Percentiles rank a stretch among this genome's conserved stretches.
Conservation (phyloP, 1,139 yeast species). For the Saccharomyces uvarum region DNA sequence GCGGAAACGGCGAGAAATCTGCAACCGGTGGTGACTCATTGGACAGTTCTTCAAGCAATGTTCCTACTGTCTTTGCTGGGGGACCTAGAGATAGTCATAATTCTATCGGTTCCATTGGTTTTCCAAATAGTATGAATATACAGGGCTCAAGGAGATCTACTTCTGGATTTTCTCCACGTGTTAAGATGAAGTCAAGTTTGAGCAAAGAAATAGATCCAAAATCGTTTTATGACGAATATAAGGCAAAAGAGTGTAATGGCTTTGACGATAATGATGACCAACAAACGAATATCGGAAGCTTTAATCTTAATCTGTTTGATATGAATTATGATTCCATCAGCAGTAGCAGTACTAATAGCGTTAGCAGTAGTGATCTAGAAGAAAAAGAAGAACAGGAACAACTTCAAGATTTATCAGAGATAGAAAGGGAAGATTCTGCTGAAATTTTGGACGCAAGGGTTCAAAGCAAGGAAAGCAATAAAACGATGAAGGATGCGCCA, state of each 20-base stretch:
- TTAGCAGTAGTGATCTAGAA: conserved; percentile 11
- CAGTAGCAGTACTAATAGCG: conserved; percentile 7
- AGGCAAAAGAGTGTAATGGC: background rate
- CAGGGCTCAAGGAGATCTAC: conserved; percentile 8
- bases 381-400: conserved; percentile 14
- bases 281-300: background rate
- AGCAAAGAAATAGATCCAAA: conserved; percentile 20
- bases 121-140: conserved; percentile 10
- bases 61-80: conserved; percentile 21
- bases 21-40: background rate
- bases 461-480: conserved; percentile 13
- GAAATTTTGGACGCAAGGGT: conserved; percentile 13
- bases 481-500: conserved; percentile 16
- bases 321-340: conserved; percentile 1
- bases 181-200: conserved; percentile 23
- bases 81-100: conserved; percentile 25
- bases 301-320: conserved; percentile 1
- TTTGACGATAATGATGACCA: conserved; percentile 1
- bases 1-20: conserved; percentile 6
- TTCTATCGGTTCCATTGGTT: conserved; percentile 18
- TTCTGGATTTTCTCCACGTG: conserved; percentile 7
- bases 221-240: conserved; percentile 1
- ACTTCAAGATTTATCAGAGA: conserved; percentile 10
- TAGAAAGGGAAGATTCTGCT: conserved; percentile 5
- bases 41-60: conserved; percentile 9